Base-by-base conservation (phyloP, 805 yeast genomes). In the Phaffomyces thermotolerans region DNA sequence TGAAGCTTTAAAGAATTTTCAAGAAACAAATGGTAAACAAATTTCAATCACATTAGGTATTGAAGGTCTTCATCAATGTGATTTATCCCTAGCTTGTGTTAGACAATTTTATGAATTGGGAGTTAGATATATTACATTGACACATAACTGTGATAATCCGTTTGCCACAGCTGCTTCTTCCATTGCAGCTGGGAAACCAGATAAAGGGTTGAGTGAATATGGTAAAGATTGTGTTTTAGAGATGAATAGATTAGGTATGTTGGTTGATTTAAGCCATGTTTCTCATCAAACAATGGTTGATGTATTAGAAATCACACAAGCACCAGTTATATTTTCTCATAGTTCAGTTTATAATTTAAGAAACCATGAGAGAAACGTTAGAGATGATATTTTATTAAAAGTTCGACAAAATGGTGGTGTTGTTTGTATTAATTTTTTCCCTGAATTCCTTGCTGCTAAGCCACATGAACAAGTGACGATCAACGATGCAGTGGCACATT, bases 71-170 rank as follows among this genome's bases (percentile, higher is more conserved):
- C 80, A 75, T 53, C 79, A 73, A 55, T 66, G 68, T 20, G 81
- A 73, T 49, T 50, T 68, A 2, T 72, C 79, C 2, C 50, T 75
- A 14, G 78, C 68, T 14, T 75, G 72, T 15, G 58, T 75, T 25
- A 63, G 81, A 51, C 71, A 66, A 51, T 75, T 70, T 52, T 68
- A 56, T 49, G 75, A 70, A 7, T 48, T 75, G 29, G 80, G 80
- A 13, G 76, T 75, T n/a, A 51, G 79, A 31, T 75, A 75, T 52
- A 68, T 73, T 35, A 75, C 80, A 0, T 53, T 75, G 41, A 75
- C 79, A 0, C 79, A 75, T 46, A 75, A 75, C 52, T 73, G 79
- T 57, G 78, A 75, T 49, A 75, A 75, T 47, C 78, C 79, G 6
- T 75, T 73, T 57, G 79, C 79, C 3, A 73, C 78, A 13, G 76